phyloP scores from a whole-genome alignment of 352 stramenopile species.

The Phytophthora foliorum region DNA sequence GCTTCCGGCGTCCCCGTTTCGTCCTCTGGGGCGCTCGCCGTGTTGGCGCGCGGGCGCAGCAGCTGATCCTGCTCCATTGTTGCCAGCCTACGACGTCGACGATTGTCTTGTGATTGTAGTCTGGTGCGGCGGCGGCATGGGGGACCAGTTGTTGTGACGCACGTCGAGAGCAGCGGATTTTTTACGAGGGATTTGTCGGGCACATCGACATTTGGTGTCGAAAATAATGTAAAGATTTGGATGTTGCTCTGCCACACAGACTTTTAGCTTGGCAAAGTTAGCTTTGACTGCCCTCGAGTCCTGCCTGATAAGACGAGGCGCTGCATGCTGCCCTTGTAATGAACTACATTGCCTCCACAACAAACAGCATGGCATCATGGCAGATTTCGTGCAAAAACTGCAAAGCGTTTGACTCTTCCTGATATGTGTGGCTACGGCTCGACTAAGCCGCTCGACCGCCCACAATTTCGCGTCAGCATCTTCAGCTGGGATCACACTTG shows the following conservation, averaged over 20 bases:
- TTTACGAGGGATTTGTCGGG: conserved; percentile 24
- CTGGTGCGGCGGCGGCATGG: conserved; percentile 24
- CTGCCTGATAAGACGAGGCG: neutral
- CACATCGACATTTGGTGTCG: neutral
- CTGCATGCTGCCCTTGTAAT: neutral
- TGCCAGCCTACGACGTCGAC: conserved; percentile 1
- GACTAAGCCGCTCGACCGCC: neutral
- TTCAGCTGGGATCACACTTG: neutral
- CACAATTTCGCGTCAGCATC: neutral
- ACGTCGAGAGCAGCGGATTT: conserved; percentile 27
- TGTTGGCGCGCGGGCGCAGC: conserved; percentile 30
- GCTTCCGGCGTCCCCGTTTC: neutral
- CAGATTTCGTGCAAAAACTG: neutral
- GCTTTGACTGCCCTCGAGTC: neutral
- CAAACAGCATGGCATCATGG: neutral
- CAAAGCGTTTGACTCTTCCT: neutral
- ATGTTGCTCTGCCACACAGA: too few relatives aligned
- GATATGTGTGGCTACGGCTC: neutral
- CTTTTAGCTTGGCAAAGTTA: too few relatives aligned
- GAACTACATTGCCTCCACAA: neutral
- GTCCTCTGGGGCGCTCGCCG: neutral
- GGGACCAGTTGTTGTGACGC: conserved; percentile 12
- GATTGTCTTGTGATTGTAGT: conserved; percentile 24
- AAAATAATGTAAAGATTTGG: too few relatives aligned
- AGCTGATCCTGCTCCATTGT: conserved; percentile 29